A percentile compares a stretch with the other conserved stretches of the same genome.
Conservation (phyloP, 768 basidiomycete species). For the Boletus edulis region DNA sequence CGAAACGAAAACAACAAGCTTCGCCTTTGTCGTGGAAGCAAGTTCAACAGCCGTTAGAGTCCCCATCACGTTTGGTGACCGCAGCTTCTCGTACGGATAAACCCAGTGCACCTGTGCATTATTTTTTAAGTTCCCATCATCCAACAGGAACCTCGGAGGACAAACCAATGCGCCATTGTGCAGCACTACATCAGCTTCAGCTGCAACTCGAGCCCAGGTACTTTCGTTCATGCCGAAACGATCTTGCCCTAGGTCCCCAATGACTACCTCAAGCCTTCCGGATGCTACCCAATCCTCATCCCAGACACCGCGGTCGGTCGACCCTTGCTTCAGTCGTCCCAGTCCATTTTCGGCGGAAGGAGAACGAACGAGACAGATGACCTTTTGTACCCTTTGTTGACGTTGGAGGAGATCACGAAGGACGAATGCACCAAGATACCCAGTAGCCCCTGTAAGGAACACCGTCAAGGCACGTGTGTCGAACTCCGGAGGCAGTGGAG, state of each 20-base stretch:
- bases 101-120: slow-evolving; percentile 92
- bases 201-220: slow-evolving; percentile 64
- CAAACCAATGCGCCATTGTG: slow-evolving; percentile 97
- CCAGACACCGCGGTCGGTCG: slow-evolving; percentile 84
- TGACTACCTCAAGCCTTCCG: slow-evolving; percentile 71
- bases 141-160: slow-evolving; percentile 9
- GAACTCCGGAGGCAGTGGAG: slow-evolving; percentile 58
- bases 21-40: slow-evolving; percentile 69
- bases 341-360: slow-evolving; percentile 59
- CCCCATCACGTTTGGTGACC: slow-evolving; percentile 88
- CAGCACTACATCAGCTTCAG: slow-evolving; percentile 77
- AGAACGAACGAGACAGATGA: slow-evolving; percentile 90
- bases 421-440: slow-evolving; percentile 94
- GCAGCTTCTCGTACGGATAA: slow-evolving; percentile 93
- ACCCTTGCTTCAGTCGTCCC: slow-evolving; percentile 65
- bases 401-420: slow-evolving; percentile 74
- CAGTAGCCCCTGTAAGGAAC: slow-evolving; percentile 96
- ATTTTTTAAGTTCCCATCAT: background rate
- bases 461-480: slow-evolving; percentile 58
- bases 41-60: slow-evolving; percentile 84
- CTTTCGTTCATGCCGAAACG: slow-evolving; percentile 67
- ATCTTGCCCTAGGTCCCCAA: slow-evolving; percentile 78
- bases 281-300: slow-evolving; percentile 73
- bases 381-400: slow-evolving; percentile 66
- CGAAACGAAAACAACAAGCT: slow-evolving; percentile 86